These are phyloP conservation scores for Stephanodiscus triporus DNA, from an alignment of 108 stramenopile species.

Conservation along the genomic window DNA sequence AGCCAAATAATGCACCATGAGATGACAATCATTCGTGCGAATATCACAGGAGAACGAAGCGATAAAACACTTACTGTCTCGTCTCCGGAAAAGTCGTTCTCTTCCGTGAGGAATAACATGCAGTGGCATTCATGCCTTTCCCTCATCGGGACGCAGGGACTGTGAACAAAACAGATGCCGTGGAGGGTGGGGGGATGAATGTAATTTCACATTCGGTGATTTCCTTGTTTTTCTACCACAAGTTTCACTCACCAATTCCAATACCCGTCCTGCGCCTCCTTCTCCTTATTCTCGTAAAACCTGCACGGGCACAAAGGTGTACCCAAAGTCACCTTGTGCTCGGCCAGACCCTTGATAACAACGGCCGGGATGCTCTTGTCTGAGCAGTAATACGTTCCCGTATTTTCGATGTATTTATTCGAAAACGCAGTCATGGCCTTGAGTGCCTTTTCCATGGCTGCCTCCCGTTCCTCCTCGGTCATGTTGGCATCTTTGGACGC, in stretches of 20 bases:
- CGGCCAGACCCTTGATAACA: conserved; percentile 90
- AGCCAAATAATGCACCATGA: too few relatives aligned
- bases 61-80: conserved; percentile 45
- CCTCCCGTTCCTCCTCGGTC: conserved; percentile 61
- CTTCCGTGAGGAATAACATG: conserved; percentile 88
- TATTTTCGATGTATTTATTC: conserved; percentile 79
- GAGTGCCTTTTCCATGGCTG: conserved; percentile 71
- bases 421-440: conserved; percentile 88
- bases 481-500: conserved; percentile 55
- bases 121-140: conserved; percentile 89
- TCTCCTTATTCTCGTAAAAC: conserved; percentile 91
- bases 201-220: neutral
- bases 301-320: conserved; percentile 91
- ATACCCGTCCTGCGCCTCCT: conserved; percentile 84
- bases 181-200: neutral
- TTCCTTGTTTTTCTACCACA: neutral
- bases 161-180: neutral
- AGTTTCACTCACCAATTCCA: conserved; percentile 71
- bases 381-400: conserved; percentile 69
- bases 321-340: conserved; percentile 87
- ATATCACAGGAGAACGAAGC: neutral
- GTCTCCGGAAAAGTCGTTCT: conserved; percentile 78
- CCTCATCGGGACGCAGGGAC: conserved; percentile 56
- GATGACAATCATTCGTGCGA: neutral
- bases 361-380: conserved; percentile 80